These are phyloP conservation scores for Solanum hybrid DNA, from an alignment of 305 asterid genomes.

Conservation along the genomic window DNA sequence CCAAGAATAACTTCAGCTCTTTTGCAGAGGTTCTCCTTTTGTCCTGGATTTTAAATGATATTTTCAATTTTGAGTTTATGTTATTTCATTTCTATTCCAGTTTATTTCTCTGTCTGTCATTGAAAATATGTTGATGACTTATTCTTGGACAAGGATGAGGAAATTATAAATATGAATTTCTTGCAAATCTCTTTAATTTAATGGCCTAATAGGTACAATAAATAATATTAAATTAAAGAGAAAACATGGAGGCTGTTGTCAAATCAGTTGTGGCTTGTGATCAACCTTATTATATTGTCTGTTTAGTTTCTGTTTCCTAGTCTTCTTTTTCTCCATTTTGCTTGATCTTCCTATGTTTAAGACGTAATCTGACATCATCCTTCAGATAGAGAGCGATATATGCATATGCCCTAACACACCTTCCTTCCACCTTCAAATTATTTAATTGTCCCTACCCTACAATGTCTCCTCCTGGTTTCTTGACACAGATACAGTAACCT, in stretches of 20 bases:
- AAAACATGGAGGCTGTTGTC: not conserved
- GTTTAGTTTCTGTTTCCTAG: not conserved
- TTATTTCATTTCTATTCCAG: not conserved
- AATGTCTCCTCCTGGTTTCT: not conserved
- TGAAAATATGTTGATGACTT: not conserved
- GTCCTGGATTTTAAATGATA: not conserved
- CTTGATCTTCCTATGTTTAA: not conserved
- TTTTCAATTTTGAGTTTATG: not conserved
- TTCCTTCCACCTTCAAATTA: not conserved
- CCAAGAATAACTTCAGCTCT: slow-evolving; percentile 41
- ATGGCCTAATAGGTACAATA: not conserved
- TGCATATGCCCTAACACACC: not conserved
- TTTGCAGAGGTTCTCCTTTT: slow-evolving; percentile 60
- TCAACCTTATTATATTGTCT: not conserved
- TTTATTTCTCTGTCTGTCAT: not conserved
- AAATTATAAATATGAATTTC: not conserved
- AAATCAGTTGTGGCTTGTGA: not conserved
- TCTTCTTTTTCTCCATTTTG: not conserved
- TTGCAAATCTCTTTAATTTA: not conserved
- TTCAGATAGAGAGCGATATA: not conserved
- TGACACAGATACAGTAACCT: not conserved
- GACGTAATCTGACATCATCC: not conserved
- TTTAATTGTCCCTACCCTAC: not conserved
- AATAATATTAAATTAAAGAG: not conserved
- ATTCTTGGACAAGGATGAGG: not conserved